Base-by-base conservation (phyloP, 2,329 filamentous ascomycete species). In the Apiospora arundinis region DNA sequence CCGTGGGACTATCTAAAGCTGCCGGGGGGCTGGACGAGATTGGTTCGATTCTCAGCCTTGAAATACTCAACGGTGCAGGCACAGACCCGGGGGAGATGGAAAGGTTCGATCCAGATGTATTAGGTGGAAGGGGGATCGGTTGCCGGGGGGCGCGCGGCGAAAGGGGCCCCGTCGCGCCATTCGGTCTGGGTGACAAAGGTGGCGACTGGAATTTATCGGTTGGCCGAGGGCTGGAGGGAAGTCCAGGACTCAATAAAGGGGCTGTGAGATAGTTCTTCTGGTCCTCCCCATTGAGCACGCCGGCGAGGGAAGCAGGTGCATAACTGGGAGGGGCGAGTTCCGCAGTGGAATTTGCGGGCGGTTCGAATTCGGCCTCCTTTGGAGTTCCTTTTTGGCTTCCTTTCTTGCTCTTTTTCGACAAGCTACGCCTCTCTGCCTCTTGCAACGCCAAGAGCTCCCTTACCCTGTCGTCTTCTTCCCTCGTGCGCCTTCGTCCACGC, bases 381-480 rank as follows among this genome's bases (percentile, higher is more conserved):
- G 85, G 82, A 72, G 88, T 83, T 69, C 78, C 80, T 69, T 85
- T 85, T 49, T 87, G 86, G 75, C 85, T 85, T 72, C 83, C 84
- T 74, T 84, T 86, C 78, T 88, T 91, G 80, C 87, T 91, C 85
- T 93, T 94, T 80, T 93, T 93, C 0, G 93, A 95, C 42, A 89
- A 83, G 80, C 92, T 95, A 72, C 92, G 88, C 40, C 88, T 86
- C 77, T 94, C 92, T 16, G 92, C 89, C 76, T 95, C 91, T 77
- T 90, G 87, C 66, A 88, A 80, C 1, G 88, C 90, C n/a, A 91
- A 81, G 18, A 90, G 85, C 78, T 95, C 93, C 67, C 95, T 90
- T 70, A 94, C 89, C 70, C 88, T 87, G 75, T 98, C 94, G 77
- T 98, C 95, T 73, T 97, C 94, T 80, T 95, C 94, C 69, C 95